Evolutionary conservation across 306 rosid genomes (phyloP), one percentile per base, ranked within the genome.

Genomic region (Citrullus mucosospermus): DNA sequence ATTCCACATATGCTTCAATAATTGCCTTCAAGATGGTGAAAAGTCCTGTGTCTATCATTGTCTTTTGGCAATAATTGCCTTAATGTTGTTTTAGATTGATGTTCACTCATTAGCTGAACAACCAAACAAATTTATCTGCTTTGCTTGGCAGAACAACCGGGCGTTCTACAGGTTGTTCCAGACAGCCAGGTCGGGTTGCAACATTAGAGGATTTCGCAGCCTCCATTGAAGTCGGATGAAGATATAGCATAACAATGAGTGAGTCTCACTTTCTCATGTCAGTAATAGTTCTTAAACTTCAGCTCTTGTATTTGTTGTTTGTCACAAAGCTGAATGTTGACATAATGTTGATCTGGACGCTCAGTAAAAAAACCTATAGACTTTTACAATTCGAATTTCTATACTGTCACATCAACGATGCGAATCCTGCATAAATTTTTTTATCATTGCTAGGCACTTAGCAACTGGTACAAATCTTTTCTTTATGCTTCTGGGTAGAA

Each of bases 111-210:
- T 17, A 76, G 46, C 51, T 61, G 30, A 60, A 34, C n/a, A 39
- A 39, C 46, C 56, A 44, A 70, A 54, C 70, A 25, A 51, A 13
- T 8, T 43, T 72, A 4, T 72, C 43, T 43, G 20, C 39, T 20
- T 78, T 34, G 18, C 6, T 54, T 65, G 80, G 81, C 92, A 94
- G 98, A 88, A 53, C 95, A 85, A 91, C 97, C 98, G 6, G 98
- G 97, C 15, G 98, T 95, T 78, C 91, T 95, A 79, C 97, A 92
- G 87, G 97, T 95, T 80, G 91, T 95, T 77, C 93, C 88, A 17
- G 91, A 88, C 90, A 68, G 81, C 88, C 90, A 77, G 71, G 67
- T 84, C 63, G 89, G 88, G 79, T 86, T 95, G 80, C 77, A 72
- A n/a, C 76, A 39, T 44, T 70, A 46, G 54, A 70, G 57, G 39